These are phyloP conservation scores for Talaromyces sp. DNA, from an alignment of 2,329 filamentous ascomycete genomes.

Conservation along the genomic window DNA sequence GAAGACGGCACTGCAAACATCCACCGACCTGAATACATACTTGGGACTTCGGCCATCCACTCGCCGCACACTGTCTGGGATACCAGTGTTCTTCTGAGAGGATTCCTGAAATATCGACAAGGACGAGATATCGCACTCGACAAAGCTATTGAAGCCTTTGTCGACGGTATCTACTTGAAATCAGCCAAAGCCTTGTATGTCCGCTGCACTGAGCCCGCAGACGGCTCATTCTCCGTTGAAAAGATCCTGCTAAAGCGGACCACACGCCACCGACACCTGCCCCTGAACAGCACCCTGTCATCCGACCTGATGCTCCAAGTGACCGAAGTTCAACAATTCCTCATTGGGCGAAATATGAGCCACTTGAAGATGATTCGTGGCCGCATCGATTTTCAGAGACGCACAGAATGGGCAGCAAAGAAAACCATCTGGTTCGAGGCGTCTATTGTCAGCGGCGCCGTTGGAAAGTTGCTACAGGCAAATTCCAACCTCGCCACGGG, in stretches of 20 bases:
- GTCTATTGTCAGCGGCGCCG: slow-evolving; percentile 31
- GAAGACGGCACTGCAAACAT: slow-evolving; percentile 26
- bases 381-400: slow-evolving; percentile 15
- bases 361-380: slow-evolving; percentile 25
- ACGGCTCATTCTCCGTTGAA: slow-evolving; percentile 21
- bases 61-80: slow-evolving; percentile 39
- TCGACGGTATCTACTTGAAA: slow-evolving; percentile 30
- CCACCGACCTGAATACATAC: slow-evolving; percentile 18
- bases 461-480: slow-evolving; percentile 29
- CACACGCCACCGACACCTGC: slow-evolving; percentile 26
- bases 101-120: slow-evolving; percentile 20
- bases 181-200: slow-evolving; percentile 25
- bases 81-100: slow-evolving; percentile 28
- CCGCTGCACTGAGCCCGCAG: slow-evolving; percentile 21
- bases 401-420: background rate
- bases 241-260: slow-evolving; percentile 32
- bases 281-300: background rate
- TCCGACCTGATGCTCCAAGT: slow-evolving; percentile 30
- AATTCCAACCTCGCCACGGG: slow-evolving; percentile 33
- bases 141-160: slow-evolving; percentile 26
- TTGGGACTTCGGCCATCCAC: slow-evolving; percentile 36
- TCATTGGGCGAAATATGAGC: slow-evolving; percentile 17
- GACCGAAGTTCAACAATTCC: slow-evolving; percentile 35
- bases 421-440: slow-evolving; percentile 31
- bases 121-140: slow-evolving; percentile 22